Evolutionary conservation across 208 protist species (phyloP).

Genomic region (Porcisia deanei): DNA sequence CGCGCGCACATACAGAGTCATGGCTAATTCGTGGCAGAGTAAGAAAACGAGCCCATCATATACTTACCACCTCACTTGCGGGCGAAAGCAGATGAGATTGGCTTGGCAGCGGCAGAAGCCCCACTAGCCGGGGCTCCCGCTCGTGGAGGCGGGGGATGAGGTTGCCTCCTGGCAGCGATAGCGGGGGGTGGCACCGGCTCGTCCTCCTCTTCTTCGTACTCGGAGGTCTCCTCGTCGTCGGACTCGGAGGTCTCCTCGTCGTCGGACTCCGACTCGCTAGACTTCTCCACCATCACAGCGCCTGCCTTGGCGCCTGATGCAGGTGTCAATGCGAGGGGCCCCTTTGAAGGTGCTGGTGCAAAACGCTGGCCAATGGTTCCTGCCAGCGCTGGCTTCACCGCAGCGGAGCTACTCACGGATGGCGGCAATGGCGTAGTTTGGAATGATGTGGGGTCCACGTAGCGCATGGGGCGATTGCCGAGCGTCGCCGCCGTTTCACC

Average conservation of each 20-base stretch:
- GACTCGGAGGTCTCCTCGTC: constrained; percentile 16
- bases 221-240: constrained; percentile 13
- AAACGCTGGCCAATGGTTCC: constrained; percentile 1
- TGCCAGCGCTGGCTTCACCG: neutral
- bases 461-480: neutral
- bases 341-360: neutral
- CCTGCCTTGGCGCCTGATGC: neutral
- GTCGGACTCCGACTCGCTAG: constrained; percentile 19
- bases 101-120: neutral
- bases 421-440: neutral
- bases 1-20: too few species aligned
- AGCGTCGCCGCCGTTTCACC: neutral
- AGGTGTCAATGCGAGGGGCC: neutral
- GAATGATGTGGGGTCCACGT: neutral
- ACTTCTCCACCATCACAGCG: constrained; percentile 7
- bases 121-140: neutral
- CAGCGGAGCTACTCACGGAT: neutral
- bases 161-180: neutral
- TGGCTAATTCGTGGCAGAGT: too few species aligned
- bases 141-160: neutral
- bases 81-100: neutral
- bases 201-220: constrained; percentile 19
- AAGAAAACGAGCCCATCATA: too few species aligned
- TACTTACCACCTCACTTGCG: neutral
- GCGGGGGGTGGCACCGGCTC: neutral